Evolutionary conservation across 805 yeast genomes (phyloP).

Genomic region (Yarrowia osloensis): DNA sequence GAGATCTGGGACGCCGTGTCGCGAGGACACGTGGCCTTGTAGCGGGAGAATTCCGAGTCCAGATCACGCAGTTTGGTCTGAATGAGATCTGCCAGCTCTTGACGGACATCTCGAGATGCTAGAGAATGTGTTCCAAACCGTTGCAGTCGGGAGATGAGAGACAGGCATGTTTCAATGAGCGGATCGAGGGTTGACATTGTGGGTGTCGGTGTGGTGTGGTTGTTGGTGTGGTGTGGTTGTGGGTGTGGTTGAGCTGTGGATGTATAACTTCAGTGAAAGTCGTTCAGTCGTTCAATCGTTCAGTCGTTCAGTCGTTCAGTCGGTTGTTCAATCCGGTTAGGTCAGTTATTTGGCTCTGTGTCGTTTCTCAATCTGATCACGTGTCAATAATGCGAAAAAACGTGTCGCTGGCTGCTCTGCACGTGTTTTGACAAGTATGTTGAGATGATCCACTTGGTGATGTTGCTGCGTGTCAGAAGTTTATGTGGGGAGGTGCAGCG

Average conservation of each 20-base stretch:
- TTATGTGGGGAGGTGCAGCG: background rate
- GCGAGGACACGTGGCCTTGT: constrained; percentile 1
- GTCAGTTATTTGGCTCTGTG: too few relatives aligned
- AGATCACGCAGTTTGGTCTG: constrained; percentile 23
- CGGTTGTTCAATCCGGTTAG: too few relatives aligned
- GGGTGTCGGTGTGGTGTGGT: background rate
- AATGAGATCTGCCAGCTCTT: constrained; percentile 17
- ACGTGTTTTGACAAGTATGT: too few relatives aligned
- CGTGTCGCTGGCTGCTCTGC: too few relatives aligned
- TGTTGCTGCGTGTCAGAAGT: constrained; percentile 20
- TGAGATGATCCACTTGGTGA: constrained; percentile 1
- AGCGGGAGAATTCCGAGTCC: constrained; percentile 4
- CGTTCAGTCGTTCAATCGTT: too few relatives aligned
- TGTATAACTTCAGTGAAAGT: too few relatives aligned
- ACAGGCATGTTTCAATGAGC: constrained; percentile 11
- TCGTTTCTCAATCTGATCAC: background rate
- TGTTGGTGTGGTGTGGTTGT: background rate
- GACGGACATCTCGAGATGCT: constrained; percentile 10
- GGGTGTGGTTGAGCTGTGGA: background rate
- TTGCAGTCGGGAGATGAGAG: constrained; percentile 13
- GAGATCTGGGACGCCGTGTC: constrained; percentile 6
- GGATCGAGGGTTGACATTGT: background rate
- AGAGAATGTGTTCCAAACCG: constrained; percentile 21
- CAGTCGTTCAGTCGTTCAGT: too few relatives aligned
- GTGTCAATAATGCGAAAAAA: background rate